Evolutionary conservation across 768 basidiomycete genomes (phyloP), one percentile per base, ranked within the genome.

Genomic region (Mrakia gelida): DNA sequence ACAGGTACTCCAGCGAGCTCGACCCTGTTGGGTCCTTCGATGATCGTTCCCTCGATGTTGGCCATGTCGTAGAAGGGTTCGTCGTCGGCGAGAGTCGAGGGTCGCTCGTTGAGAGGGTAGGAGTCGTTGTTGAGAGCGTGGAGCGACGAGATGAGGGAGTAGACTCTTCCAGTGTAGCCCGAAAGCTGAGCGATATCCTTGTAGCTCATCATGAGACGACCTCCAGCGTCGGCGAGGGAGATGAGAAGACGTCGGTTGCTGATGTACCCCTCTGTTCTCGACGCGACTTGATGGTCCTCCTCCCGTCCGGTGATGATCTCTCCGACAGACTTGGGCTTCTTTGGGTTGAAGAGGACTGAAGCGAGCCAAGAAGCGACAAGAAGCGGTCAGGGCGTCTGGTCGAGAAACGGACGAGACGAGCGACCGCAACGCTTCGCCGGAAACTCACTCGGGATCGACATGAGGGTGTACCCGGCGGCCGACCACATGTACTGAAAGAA

Each of bases 101-200:
- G 85, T 15, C 83, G 90, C 86, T 73, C 90, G 85, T 16, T 87
- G 84, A 1, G 88, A 0, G 82, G 84, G 72, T 84, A 86, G 61
- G 81, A 77, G 21, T 81, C 80, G 72, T 81, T 80, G 75, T 86
- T 87, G 34, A 95, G 88, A 81, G 90, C 88, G 85, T 96, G 92
- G 7, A 96, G 86, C 0, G 3, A 92, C 10, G 95, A 92, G 32
- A 97, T 85, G 18, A 98, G 89, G 26, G 90, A 90, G 86, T 95
- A 97, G 18, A 98, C 87, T 65, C 96, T 89, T 41, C 91, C 91
- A 3, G 96, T 97, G 76, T 95, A 89, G 15, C 96, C 96, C 7
- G 94, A 94, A n/a, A 98, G 89, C 83, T 96, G 94, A 32, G 97
- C 89, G 9, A 98, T 86, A 81, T 98, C 96, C 83, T 97, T 98